A percentile compares a stretch with the other conserved stretches of the same genome.
Conservation (phyloP, 345 rosid species). For the Kandelia obovata region DNA sequence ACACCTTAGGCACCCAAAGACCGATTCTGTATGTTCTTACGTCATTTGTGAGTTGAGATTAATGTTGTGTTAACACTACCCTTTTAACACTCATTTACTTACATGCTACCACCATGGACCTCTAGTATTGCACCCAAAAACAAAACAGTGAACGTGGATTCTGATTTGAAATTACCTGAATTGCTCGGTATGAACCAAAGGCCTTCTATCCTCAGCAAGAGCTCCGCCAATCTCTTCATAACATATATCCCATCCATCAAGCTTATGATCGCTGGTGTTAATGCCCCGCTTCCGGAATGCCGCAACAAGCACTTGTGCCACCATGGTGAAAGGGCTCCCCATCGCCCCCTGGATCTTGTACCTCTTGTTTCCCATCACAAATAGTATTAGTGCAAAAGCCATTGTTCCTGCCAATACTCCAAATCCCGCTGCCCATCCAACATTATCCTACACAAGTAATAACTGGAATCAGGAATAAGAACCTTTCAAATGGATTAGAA, state of each 20-base stretch:
- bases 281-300: constrained; percentile 54
- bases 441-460: constrained; percentile 45
- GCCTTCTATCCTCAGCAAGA: not conserved
- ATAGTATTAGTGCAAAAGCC: constrained; percentile 39
- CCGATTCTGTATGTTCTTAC: too few relatives aligned
- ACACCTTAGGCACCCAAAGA: too few relatives aligned
- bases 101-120: too few relatives aligned
- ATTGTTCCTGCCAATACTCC: constrained; percentile 51
- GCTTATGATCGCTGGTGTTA: constrained; percentile 23
- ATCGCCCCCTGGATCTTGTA: constrained; percentile 51
- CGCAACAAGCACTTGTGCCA: constrained; percentile 71
- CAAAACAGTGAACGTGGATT: not conserved
- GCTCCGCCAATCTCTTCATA: constrained; percentile 23
- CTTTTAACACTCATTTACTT: too few relatives aligned
- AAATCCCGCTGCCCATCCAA: constrained; percentile 72
- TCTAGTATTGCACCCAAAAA: not conserved
- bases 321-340: constrained; percentile 62
- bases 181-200: constrained; percentile 46
- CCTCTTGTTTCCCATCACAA: constrained; percentile 53
- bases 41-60: too few relatives aligned
- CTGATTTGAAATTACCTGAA: constrained; percentile 48
- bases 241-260: constrained; percentile 32
- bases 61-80: too few relatives aligned
- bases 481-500: not conserved
- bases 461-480: not conserved